A percentile compares a stretch with the other conserved stretches of the same genome.
Evolutionary conservation across 2,329 filamentous ascomycete genomes (phyloP).

Genomic region (Trichoderma atroviride): DNA sequence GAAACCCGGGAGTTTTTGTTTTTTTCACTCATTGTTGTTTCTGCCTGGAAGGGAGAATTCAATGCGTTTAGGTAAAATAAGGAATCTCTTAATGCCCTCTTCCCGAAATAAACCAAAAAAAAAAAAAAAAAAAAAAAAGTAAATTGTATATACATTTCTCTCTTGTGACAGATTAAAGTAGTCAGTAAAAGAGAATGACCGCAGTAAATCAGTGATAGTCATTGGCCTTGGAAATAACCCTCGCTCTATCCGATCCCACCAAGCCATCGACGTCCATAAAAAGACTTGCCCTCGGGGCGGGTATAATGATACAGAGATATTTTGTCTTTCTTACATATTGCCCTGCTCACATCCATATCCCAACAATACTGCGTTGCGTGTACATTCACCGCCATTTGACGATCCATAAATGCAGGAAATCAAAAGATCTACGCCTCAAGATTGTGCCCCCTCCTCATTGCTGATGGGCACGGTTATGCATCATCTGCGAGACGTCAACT

Average conservation of each 20-base stretch:
- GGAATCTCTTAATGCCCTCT: conserved; percentile 8
- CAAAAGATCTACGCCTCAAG: background rate
- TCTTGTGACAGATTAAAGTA: background rate
- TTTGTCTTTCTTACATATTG: background rate
- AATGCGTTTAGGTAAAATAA: background rate
- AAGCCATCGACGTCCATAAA: conserved; percentile 3
- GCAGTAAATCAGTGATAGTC: background rate
- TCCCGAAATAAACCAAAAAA: background rate
- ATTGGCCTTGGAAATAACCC: background rate
- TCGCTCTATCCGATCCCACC: conserved; percentile 16
- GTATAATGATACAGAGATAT: conserved; percentile 26
- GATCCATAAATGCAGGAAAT: background rate
- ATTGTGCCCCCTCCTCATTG: conserved; percentile 6
- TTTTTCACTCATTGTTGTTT: background rate
- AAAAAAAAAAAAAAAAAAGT: background rate
- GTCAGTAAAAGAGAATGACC: background rate
- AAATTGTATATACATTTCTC: background rate
- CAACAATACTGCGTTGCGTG: background rate
- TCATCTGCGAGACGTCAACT: conserved; percentile 31
- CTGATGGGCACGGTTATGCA: conserved; percentile 26
- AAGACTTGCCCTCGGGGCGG: conserved; percentile 4
- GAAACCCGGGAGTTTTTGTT: background rate
- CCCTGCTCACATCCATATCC: conserved; percentile 14
- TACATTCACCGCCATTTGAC: background rate
- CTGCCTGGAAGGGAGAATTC: background rate